Evolutionary conservation across 768 basidiomycete species (phyloP), one percentile per base, ranked within the genome.

Genomic region (Podaxis sp.): DNA sequence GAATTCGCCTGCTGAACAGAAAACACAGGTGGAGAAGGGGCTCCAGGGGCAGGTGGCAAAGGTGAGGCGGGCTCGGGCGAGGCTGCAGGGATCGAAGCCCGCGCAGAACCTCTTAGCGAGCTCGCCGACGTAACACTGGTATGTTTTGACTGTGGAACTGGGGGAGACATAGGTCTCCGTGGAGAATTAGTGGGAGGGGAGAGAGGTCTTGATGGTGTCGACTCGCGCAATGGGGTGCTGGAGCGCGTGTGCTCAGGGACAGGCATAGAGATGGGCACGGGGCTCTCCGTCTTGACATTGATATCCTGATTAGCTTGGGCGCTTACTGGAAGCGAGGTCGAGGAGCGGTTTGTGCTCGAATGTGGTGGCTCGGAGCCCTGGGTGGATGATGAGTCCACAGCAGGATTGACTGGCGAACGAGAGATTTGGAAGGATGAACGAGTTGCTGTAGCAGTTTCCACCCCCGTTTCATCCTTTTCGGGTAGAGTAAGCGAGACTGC

Each of bases 61-160:
- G 44, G 51, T 2, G 22, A 20, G 11, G 48, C 4, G 36, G 58
- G 58, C 20, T 50, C 37, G 4, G 48, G 36, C 17, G 58, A 36
- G 10, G 49, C 36, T 30, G 56, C 22, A 13, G 56, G 56, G 7
- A 56, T 28, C 26, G 36, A 1, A 15, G 26, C 22, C 4, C n/a
- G 48, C 4, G 12, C 5, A 36, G 48, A 51, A 59, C 24, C 38
- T 15, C 28, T 36, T 22, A 30, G 28, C 13, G 60, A 55, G 4
- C n/a, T 30, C 4, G 68, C 67, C 10, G 72, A 73, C 12, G 57
- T 72, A 22, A 77, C 61, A 53, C 81, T 83, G 46, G 74, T 76
- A 40, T 80, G 80, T 59, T 82, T 82, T 4, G 81, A 83, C 17
- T 73, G 68, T 30, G 70, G 71, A 22, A 26, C 36, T 2, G 70